These are phyloP conservation scores for Ceratocystis smalleyi DNA, from an alignment of 2,329 filamentous ascomycete genomes.

Conservation along the genomic window DNA sequence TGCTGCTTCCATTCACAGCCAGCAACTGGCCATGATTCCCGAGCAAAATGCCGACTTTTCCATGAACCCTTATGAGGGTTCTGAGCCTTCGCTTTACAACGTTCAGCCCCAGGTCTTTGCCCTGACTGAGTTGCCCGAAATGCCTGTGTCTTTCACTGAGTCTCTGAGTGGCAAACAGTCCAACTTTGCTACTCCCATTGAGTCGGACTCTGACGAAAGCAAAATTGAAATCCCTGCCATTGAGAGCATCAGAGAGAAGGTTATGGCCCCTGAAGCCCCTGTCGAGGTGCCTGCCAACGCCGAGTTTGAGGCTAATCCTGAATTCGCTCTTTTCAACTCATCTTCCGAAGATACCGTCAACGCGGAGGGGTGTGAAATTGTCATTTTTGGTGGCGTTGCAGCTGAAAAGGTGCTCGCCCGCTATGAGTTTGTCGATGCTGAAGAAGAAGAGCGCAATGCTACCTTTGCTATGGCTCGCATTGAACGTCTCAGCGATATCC, in stretches of 20 bases:
- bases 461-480: constrained; percentile 34
- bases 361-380: constrained; percentile 29
- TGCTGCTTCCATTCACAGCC: constrained; percentile 35
- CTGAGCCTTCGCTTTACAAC: constrained; percentile 32
- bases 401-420: constrained; percentile 48
- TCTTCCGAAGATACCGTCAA: constrained; percentile 22
- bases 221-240: constrained; percentile 42
- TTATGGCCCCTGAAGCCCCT: constrained; percentile 22
- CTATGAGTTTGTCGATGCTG: constrained; percentile 48
- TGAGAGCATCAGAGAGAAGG: constrained; percentile 31
- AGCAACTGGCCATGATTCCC: constrained; percentile 64
- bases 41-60: constrained; percentile 64
- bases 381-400: constrained; percentile 39
- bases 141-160: constrained; percentile 44
- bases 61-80: constrained; percentile 45
- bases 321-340: constrained; percentile 45
- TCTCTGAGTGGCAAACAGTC: constrained; percentile 58
- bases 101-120: constrained; percentile 60
- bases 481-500: constrained; percentile 30
- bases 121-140: constrained; percentile 52
- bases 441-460: constrained; percentile 33
- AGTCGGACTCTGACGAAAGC: constrained; percentile 32
- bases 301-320: constrained; percentile 47
- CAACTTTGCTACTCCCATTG: constrained; percentile 33
- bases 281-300: constrained; percentile 28